Conservation (phyloP, 768 basidiomycete species). For the Rhizopogon vinicolor region DNA sequence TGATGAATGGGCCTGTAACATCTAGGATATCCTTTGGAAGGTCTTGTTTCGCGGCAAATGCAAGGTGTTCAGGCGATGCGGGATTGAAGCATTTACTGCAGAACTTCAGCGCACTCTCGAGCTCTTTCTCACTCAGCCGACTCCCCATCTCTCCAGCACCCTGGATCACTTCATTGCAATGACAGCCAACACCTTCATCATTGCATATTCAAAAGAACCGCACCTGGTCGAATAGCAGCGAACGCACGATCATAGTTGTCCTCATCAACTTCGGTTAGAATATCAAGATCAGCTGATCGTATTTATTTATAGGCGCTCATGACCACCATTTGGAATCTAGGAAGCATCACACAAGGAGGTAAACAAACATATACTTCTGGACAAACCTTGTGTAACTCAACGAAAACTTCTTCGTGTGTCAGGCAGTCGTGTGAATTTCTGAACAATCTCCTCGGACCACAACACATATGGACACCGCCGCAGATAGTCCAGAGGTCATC, state of each 20-base stretch:
- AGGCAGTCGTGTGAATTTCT: slow-evolving; percentile 9
- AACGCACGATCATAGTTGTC: slow-evolving; percentile 43
- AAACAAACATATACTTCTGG: neutral
- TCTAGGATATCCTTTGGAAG: slow-evolving; percentile 21
- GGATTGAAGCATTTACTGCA: slow-evolving; percentile 71
- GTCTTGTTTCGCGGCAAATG: slow-evolving; percentile 15
- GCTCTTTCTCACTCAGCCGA: slow-evolving; percentile 65
- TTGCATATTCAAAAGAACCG: too few relatives aligned
- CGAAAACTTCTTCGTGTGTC: slow-evolving; percentile 40
- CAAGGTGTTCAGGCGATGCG: slow-evolving; percentile 46
- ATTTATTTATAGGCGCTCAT: slow-evolving; percentile 43
- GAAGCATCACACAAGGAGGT: neutral
- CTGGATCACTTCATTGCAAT: slow-evolving; percentile 71
- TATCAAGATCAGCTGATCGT: slow-evolving; percentile 30
- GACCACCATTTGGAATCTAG: slow-evolving; percentile 33
- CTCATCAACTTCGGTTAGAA: slow-evolving; percentile 37
- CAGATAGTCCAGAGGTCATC: slow-evolving; percentile 34
- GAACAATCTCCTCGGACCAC: too few relatives aligned
- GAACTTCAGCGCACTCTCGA: slow-evolving; percentile 74
- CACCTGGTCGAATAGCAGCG: too few relatives aligned
- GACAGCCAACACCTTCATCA: too few relatives aligned
- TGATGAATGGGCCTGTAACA: slow-evolving; percentile 12
- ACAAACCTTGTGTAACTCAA: slow-evolving; percentile 44
- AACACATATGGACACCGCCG: too few relatives aligned
- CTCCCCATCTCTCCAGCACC: slow-evolving; percentile 75